Conservation (phyloP, 176 grass and related monocot species). For the Ananas comosus region DNA sequence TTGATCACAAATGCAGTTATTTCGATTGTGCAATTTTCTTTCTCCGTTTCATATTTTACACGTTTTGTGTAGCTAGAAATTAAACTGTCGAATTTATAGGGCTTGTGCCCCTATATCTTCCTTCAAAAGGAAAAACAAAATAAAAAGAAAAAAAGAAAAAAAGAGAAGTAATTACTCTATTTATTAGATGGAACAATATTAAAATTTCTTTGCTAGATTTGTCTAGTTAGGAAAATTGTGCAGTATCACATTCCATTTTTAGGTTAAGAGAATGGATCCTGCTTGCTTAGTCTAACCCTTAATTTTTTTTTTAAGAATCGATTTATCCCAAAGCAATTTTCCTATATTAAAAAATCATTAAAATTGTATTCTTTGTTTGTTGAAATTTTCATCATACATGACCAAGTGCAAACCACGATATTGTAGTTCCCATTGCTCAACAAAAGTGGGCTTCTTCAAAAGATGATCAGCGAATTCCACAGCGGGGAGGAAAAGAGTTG, state of each 20-base stretch:
- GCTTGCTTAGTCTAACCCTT: too few relatives aligned
- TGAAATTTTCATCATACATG: neutral
- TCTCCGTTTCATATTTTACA: neutral
- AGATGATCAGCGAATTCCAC: conserved; percentile 51
- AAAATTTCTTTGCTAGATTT: neutral
- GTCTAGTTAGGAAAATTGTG: neutral
- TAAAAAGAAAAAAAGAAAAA: too few relatives aligned
- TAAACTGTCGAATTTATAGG: too few relatives aligned
- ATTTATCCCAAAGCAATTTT: too few relatives aligned
- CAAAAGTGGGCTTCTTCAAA: conserved; percentile 60
- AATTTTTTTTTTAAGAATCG: too few relatives aligned
- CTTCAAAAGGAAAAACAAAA: too few relatives aligned
- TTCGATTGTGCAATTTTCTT: neutral
- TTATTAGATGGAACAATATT: too few relatives aligned
- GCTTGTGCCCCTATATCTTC: too few relatives aligned
- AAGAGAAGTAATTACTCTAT: too few relatives aligned
- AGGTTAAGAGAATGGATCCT: too few relatives aligned
- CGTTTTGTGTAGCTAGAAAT: neutral
- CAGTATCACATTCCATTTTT: neutral
- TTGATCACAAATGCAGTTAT: neutral
- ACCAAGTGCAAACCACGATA: neutral
- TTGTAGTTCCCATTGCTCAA: conserved; percentile 78
- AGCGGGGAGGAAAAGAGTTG: conserved; percentile 36
- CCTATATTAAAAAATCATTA: too few relatives aligned
- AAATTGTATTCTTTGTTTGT: too few relatives aligned